Evolutionary conservation across 2,329 filamentous ascomycete species (phyloP).

Genomic region (Penicillium sp.): DNA sequence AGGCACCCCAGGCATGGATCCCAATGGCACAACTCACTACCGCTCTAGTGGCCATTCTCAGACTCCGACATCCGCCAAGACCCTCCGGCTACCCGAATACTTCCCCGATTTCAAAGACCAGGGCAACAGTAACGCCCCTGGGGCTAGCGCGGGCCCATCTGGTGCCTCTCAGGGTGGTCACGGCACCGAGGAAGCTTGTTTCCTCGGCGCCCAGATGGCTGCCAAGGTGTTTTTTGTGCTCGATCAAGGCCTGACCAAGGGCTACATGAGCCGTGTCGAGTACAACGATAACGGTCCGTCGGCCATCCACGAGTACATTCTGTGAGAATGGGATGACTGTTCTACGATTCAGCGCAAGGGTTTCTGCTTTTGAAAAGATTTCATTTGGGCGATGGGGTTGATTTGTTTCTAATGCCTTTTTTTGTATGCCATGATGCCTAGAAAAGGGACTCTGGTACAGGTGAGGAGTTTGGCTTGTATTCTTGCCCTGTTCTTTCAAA

Average conservation of each 20-base stretch:
- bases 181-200: constrained; percentile 75
- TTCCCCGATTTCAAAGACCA: constrained; percentile 87
- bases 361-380: background rate
- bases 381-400: constrained; percentile 12
- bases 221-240: constrained; percentile 71
- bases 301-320: constrained; percentile 58
- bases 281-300: constrained; percentile 66
- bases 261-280: constrained; percentile 66
- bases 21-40: constrained; percentile 43
- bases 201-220: constrained; percentile 83
- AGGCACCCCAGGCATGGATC: constrained; percentile 38
- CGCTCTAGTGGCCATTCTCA: constrained; percentile 64
- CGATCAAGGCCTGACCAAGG: constrained; percentile 65
- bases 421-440: constrained; percentile 20
- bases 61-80: constrained; percentile 81
- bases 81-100: constrained; percentile 75
- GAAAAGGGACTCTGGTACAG: constrained; percentile 26
- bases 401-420: constrained; percentile 6
- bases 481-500: constrained; percentile 1
- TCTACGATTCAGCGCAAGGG: constrained; percentile 13
- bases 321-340: constrained; percentile 28
- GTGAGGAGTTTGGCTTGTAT: constrained; percentile 21
- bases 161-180: constrained; percentile 33
- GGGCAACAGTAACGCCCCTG: constrained; percentile 37
- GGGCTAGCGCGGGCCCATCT: constrained; percentile 32